Evolutionary conservation across 179 eudicot species (phyloP).

Genomic region (Beta lomatogona): DNA sequence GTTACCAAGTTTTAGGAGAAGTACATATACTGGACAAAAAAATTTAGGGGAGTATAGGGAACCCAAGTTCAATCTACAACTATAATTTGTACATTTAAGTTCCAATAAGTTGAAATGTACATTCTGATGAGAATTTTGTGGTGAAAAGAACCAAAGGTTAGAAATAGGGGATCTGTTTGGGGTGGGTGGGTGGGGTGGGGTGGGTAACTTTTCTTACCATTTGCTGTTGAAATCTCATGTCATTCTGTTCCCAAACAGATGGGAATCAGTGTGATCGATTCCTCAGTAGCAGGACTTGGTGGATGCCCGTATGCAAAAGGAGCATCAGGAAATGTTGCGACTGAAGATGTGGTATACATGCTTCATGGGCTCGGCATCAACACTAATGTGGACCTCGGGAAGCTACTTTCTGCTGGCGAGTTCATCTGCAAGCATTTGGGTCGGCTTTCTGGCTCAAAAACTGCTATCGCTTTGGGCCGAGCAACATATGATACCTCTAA

Average conservation of each 20-base stretch:
- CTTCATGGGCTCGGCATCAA: slow-evolving; percentile 67
- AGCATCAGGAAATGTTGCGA: slow-evolving; percentile 77
- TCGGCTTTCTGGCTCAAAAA: slow-evolving; percentile 62
- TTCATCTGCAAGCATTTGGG: slow-evolving; percentile 66
- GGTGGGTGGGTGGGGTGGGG: no score
- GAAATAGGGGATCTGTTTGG: no score
- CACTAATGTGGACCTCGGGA: slow-evolving; percentile 53
- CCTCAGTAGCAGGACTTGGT: slow-evolving; percentile 71
- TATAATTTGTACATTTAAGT: no score
- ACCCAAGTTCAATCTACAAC: no score
- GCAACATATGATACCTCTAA: slow-evolving; percentile 41
- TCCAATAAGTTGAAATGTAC: no score
- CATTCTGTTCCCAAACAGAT: slow-evolving; percentile 40
- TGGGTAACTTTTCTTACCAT: neutral
- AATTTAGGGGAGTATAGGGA: no score
- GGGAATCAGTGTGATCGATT: slow-evolving; percentile 65
- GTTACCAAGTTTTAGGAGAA: no score
- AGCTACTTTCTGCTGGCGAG: slow-evolving; percentile 67
- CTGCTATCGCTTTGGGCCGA: slow-evolving; percentile 60
- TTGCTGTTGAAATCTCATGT: neutral
- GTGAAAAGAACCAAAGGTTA: no score
- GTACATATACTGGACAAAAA: no score
- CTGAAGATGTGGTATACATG: slow-evolving; percentile 84
- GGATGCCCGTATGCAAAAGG: slow-evolving; percentile 87
- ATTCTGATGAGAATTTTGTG: no score